Conservation (phyloP, 192 early-diverging fungal genomes). For the Phycomyces nitens region DNA sequence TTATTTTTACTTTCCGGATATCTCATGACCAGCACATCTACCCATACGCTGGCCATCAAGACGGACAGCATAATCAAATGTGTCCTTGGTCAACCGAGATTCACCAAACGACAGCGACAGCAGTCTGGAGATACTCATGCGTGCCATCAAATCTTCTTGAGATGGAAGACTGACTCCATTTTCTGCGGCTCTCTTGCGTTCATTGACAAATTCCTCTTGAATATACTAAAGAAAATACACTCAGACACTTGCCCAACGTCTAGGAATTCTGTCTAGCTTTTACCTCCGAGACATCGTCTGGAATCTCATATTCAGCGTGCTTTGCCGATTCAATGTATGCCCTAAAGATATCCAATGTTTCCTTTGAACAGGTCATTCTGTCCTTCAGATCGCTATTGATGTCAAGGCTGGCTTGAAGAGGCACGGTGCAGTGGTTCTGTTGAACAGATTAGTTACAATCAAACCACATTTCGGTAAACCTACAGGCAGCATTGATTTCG, state of each 20-base stretch:
- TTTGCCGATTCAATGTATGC: slow-evolving; percentile 55
- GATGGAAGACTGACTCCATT: slow-evolving; percentile 19
- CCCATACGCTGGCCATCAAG: slow-evolving; percentile 27
- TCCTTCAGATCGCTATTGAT: slow-evolving; percentile 32
- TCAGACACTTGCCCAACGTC: not conserved
- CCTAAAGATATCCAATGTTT: slow-evolving; percentile 42
- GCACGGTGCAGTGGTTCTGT: slow-evolving; percentile 28
- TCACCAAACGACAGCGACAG: slow-evolving; percentile 40
- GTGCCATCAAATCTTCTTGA: slow-evolving; percentile 39
- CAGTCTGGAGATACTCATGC: slow-evolving; percentile 38
- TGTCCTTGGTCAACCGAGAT: slow-evolving; percentile 27
- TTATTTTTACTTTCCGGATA: too few relatives aligned
- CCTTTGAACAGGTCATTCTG: slow-evolving; percentile 48
- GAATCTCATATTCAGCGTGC: slow-evolving; percentile 53
- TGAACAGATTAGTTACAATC: not conserved
- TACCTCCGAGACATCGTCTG: slow-evolving; percentile 60
- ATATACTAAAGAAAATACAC: slow-evolving; percentile 29
- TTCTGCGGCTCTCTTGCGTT: slow-evolving; percentile 30
- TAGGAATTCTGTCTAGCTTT: not conserved
- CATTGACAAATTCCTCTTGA: slow-evolving; percentile 37
- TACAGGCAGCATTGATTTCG: slow-evolving; percentile 68
- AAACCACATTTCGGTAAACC: slow-evolving; percentile 3
- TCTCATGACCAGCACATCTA: slow-evolving; percentile 5
- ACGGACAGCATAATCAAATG: slow-evolving; percentile 34
- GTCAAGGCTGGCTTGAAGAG: slow-evolving; percentile 12